Conservation (phyloP, 371 early-diverging fungal species). For the Apophysomyces variabilis region DNA sequence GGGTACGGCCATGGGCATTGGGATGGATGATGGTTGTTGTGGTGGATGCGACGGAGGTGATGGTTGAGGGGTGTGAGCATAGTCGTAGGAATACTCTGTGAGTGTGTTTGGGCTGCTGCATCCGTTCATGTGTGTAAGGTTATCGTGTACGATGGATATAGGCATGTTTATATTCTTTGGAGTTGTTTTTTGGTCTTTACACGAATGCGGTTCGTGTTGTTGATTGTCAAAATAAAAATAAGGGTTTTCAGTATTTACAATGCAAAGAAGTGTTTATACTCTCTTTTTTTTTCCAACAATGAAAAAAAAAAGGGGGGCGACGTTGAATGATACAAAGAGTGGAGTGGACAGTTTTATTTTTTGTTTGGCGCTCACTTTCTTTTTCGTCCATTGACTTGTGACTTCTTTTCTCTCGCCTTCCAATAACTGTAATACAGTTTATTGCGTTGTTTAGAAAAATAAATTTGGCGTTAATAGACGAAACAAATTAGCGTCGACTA, state of each 20-base stretch:
- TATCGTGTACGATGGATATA: constrained; percentile 2
- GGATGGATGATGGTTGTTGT: constrained; percentile 17
- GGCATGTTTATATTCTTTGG: neutral
- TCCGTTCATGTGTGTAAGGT: neutral
- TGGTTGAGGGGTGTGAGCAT: neutral
- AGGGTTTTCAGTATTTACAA: neutral
- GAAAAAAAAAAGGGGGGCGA: too few relatives aligned
- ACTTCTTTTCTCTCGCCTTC: too few relatives aligned
- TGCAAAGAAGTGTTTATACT: neutral
- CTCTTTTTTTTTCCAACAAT: too few relatives aligned
- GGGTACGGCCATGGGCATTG: constrained; percentile 24
- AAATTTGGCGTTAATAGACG: too few relatives aligned
- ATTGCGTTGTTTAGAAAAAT: too few relatives aligned
- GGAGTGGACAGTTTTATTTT: too few relatives aligned
- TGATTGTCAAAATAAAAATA: neutral
- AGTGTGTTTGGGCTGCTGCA: neutral
- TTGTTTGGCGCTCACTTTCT: too few relatives aligned
- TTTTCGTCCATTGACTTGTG: too few relatives aligned
- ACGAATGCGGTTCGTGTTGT: neutral
- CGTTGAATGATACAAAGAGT: too few relatives aligned
- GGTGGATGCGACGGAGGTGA: constrained; percentile 16
- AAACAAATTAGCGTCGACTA: too few relatives aligned
- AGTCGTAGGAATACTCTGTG: constrained; percentile 1
- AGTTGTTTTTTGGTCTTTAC: neutral
- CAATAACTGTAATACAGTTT: too few relatives aligned